A percentile compares a stretch with the other conserved stretches of the same genome.
phyloP scores from a whole-genome alignment of 177 flowering plant species.

The Tripterygium wilfordii region DNA sequence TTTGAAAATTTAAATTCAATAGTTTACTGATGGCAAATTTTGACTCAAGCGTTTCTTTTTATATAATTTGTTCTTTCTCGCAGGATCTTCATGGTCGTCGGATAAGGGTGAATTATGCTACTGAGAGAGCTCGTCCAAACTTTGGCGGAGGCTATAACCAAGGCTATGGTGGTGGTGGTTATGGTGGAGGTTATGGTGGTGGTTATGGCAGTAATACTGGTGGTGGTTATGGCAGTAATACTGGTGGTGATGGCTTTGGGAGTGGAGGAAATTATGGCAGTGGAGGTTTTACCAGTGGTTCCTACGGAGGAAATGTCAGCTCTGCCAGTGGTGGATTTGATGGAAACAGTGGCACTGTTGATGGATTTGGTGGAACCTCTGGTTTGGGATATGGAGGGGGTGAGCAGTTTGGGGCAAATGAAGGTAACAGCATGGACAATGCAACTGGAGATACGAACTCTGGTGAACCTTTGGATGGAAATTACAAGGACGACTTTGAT shows the following conservation, averaged over 20 bases:
- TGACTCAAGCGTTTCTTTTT: too few relatives aligned
- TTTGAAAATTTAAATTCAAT: too few relatives aligned
- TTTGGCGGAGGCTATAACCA: conserved; percentile 16
- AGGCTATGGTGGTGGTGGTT: conserved; percentile 17
- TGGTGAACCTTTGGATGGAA: conserved; percentile 25
- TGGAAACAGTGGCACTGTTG: conserved; percentile 5
- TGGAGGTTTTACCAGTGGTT: conserved; percentile 8
- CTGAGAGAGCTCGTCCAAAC: conserved; percentile 21
- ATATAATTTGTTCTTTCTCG: conserved; percentile 1
- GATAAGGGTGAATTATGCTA: conserved; percentile 55
- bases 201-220: background rate
- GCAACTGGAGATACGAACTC: conserved; percentile 8
- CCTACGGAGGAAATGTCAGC: conserved; percentile 10
- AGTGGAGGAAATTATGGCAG: conserved; percentile 7
- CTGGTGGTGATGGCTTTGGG: conserved; percentile 17
- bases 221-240: conserved; percentile 3
- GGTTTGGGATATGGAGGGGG: background rate
- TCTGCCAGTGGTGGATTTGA: background rate
- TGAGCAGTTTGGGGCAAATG: conserved; percentile 7
- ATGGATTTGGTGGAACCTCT: conserved; percentile 9
- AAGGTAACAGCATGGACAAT: conserved; percentile 5
- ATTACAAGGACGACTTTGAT: conserved; percentile 33
- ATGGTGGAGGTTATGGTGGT: conserved; percentile 13
- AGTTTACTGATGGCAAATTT: too few relatives aligned
- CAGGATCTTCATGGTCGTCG: conserved; percentile 71